Evolutionary conservation across 805 yeast species (phyloP).

Genomic region (Zygosaccharomyces kombuchaensis): DNA sequence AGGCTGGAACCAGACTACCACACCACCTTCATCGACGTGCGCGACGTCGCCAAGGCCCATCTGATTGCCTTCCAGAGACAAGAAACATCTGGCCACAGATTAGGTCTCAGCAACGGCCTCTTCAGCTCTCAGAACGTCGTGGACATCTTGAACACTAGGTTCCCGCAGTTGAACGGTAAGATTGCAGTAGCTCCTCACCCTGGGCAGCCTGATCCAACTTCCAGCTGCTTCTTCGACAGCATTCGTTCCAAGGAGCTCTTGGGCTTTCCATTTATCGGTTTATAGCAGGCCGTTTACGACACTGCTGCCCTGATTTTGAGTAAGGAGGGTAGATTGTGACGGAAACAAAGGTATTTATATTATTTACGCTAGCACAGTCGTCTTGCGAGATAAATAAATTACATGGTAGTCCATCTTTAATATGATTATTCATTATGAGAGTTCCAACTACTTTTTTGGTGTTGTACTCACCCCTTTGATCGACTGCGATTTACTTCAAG

Average conservation of each 20-base stretch:
- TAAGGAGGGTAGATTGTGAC: neutral
- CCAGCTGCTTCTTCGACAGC: slow-evolving; percentile 18
- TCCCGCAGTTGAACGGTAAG: slow-evolving; percentile 43
- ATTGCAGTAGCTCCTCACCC: slow-evolving; percentile 23
- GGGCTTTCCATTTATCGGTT: slow-evolving; percentile 20
- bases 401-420: no score
- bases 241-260: slow-evolving; percentile 20
- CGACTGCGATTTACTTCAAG: no score
- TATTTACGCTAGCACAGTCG: neutral
- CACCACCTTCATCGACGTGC: slow-evolving; percentile 45
- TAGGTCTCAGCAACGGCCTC: slow-evolving; percentile 26
- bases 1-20: slow-evolving; percentile 23
- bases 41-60: slow-evolving; percentile 61
- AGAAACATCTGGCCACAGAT: slow-evolving; percentile 35
- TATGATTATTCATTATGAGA: no score
- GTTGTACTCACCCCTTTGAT: no score
- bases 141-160: slow-evolving; percentile 34
- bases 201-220: slow-evolving; percentile 3
- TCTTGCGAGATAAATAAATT: neutral
- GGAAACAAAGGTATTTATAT: neutral
- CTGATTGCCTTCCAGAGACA: slow-evolving; percentile 43
- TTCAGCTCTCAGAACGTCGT: slow-evolving; percentile 30
- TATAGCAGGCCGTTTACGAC: slow-evolving; percentile 22
- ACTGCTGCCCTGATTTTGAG: slow-evolving; percentile 23
- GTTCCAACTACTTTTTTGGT: no score